A percentile compares a stretch with the other conserved stretches of the same genome.
Conservation (phyloP, 805 yeast genomes). For the Candida montana region DNA sequence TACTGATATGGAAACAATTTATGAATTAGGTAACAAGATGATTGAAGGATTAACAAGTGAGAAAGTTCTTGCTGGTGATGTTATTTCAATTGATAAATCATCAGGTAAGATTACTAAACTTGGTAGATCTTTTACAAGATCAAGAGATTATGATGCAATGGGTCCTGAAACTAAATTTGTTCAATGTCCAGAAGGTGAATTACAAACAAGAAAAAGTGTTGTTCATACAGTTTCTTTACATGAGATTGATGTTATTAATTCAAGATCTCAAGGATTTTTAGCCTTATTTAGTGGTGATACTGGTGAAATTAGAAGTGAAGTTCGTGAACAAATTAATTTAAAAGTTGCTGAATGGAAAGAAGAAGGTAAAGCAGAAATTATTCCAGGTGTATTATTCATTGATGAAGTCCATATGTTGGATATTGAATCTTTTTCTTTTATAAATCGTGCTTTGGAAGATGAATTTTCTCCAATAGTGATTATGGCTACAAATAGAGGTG, state of each 20-base stretch:
- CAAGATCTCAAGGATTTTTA: constrained; percentile 95
- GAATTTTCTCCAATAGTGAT: constrained; percentile 95
- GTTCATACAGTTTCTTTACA: constrained; percentile 97
- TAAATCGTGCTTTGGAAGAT: constrained; percentile 94
- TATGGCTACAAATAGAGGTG: constrained; percentile 97
- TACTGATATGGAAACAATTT: constrained; percentile 97
- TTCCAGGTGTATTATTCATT: constrained; percentile 94
- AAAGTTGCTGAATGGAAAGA: constrained; percentile 98
- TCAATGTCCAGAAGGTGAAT: constrained; percentile 98
- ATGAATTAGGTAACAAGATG: constrained; percentile 92
- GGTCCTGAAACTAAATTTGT: constrained; percentile 97
- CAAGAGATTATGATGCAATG: constrained; percentile 98
- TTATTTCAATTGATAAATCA: constrained; percentile 90
- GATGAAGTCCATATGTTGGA: constrained; percentile 99
- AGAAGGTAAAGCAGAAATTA: constrained; percentile 97
- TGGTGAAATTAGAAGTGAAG: constrained; percentile 94
- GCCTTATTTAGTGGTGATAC: constrained; percentile 95
- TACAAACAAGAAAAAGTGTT: constrained; percentile 90
- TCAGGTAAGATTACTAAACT: constrained; percentile 90
- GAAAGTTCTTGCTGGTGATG: constrained; percentile 95
- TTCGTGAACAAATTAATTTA: constrained; percentile 92
- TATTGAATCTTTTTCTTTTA: constrained; percentile 90
- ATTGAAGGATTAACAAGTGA: constrained; percentile 91
- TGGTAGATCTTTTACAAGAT: constrained; percentile 93
- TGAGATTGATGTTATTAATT: constrained; percentile 95